Evolutionary conservation across 768 basidiomycete species (phyloP).

Genomic region (Fomitopsis serialis): DNA sequence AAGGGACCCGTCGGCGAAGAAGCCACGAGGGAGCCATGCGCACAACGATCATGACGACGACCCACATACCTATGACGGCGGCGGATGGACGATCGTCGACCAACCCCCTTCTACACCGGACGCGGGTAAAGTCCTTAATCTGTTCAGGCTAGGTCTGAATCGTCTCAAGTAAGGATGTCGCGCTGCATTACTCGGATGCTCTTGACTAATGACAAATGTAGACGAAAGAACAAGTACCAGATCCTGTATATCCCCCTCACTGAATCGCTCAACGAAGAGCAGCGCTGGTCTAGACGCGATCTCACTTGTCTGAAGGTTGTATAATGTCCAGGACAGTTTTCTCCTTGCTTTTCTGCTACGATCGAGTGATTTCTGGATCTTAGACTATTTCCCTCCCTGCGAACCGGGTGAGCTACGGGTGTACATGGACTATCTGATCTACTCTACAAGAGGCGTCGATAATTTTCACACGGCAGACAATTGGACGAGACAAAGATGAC

Average conservation of each 20-base stretch:
- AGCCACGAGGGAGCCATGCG: not conserved
- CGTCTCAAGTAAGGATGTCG: not conserved
- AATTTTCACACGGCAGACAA: too few species aligned
- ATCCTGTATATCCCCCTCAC: conserved; percentile 78
- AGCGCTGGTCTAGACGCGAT: conserved; percentile 44
- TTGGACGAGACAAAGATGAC: too few species aligned
- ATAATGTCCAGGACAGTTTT: not conserved
- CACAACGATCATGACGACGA: not conserved
- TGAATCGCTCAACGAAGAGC: conserved; percentile 48
- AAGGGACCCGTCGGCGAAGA: not conserved
- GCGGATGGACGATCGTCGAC: not conserved
- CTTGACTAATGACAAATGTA: not conserved
- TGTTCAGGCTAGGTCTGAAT: not conserved
- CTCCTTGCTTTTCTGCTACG: too few species aligned
- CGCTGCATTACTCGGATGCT: not conserved
- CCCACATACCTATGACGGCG: not conserved
- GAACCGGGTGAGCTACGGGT: too few species aligned
- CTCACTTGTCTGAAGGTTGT: conserved; percentile 44
- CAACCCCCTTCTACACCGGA: not conserved
- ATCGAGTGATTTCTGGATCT: too few species aligned
- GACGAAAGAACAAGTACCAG: conserved; percentile 55
- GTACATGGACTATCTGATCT: too few species aligned
- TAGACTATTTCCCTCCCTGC: too few species aligned
- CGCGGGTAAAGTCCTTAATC: not conserved
- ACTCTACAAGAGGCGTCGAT: too few species aligned